These are phyloP conservation scores for Dryas integrifolia DNA, from an alignment of 331 rosid species.

Conservation along the genomic window DNA sequence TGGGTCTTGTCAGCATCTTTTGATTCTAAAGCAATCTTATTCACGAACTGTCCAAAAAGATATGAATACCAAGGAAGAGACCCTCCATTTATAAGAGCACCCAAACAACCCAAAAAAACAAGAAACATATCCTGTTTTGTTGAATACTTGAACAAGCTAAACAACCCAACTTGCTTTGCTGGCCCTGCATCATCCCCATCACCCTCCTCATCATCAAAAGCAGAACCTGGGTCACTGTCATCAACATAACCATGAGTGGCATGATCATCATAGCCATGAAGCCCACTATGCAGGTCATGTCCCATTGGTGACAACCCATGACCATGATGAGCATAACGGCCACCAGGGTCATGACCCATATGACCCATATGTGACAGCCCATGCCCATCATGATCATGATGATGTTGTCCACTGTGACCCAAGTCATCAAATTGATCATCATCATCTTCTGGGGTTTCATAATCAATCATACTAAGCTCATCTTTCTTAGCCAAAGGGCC, in stretches of 20 bases:
- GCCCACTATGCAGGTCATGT: neutral
- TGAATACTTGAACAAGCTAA: constrained; percentile 76
- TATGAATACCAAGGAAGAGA: constrained; percentile 81
- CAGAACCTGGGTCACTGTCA: constrained; percentile 32
- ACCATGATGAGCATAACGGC: neutral
- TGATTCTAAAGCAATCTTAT: constrained; percentile 53
- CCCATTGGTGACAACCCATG: neutral
- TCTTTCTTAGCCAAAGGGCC: constrained; percentile 56
- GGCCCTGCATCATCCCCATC: constrained; percentile 50
- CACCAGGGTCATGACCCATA: neutral
- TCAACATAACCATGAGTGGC: neutral
- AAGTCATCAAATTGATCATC: neutral
- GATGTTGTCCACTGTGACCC: constrained; percentile 2
- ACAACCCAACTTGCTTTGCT: constrained; percentile 55
- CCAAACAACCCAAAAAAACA: constrained; percentile 71
- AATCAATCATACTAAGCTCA: constrained; percentile 38
- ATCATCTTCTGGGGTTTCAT: constrained; percentile 25
- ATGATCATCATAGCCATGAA: constrained; percentile 1
- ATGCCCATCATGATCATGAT: constrained; percentile 13
- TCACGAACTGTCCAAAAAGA: constrained; percentile 64
- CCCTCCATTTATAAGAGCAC: constrained; percentile 92
- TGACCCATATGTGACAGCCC: neutral
- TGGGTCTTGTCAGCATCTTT: constrained; percentile 22
- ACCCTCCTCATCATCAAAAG: constrained; percentile 41
- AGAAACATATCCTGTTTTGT: constrained; percentile 70